A percentile compares a stretch with the other conserved stretches of the same genome.
Conservation (phyloP, 192 early-diverging fungal genomes). For the Chytriomyces sp. region DNA sequence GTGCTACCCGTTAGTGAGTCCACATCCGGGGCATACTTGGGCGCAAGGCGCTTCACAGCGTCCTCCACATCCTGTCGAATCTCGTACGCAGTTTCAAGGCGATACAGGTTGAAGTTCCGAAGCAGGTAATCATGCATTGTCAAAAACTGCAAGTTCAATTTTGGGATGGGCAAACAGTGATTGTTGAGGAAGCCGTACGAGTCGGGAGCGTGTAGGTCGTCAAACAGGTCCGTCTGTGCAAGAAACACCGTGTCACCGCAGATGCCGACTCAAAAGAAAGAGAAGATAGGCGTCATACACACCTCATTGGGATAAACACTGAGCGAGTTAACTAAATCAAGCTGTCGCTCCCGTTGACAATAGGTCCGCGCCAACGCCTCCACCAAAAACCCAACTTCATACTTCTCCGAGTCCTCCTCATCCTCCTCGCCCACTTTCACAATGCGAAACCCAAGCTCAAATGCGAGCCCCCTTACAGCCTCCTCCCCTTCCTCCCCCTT, state of each 20-base stretch:
- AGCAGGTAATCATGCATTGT: constrained; percentile 89
- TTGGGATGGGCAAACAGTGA: constrained; percentile 77
- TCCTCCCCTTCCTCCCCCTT: background rate
- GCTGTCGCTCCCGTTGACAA: constrained; percentile 65
- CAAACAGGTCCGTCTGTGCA: constrained; percentile 65
- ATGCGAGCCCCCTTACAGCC: constrained; percentile 47
- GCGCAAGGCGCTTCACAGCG: constrained; percentile 78
- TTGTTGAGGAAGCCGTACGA: constrained; percentile 55
- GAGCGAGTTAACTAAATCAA: constrained; percentile 67
- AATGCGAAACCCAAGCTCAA: constrained; percentile 71
- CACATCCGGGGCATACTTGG: constrained; percentile 53
- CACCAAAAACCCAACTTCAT: constrained; percentile 54
- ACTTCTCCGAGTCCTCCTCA: constrained; percentile 4
- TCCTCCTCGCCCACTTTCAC: constrained; percentile 26
- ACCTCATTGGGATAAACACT: constrained; percentile 81
- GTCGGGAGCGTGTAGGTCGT: constrained; percentile 57
- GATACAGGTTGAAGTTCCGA: constrained; percentile 82
- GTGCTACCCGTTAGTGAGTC: constrained; percentile 55
- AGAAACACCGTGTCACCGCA: background rate
- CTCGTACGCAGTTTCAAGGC: constrained; percentile 78
- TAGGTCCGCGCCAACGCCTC: constrained; percentile 58
- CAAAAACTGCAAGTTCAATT: constrained; percentile 92
- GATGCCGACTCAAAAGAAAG: background rate
- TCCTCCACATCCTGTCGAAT: constrained; percentile 91
- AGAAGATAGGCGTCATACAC: background rate